phyloP scores from a whole-genome alignment of 2,329 filamentous ascomycete genomes.

The Grosmannia huntii region DNA sequence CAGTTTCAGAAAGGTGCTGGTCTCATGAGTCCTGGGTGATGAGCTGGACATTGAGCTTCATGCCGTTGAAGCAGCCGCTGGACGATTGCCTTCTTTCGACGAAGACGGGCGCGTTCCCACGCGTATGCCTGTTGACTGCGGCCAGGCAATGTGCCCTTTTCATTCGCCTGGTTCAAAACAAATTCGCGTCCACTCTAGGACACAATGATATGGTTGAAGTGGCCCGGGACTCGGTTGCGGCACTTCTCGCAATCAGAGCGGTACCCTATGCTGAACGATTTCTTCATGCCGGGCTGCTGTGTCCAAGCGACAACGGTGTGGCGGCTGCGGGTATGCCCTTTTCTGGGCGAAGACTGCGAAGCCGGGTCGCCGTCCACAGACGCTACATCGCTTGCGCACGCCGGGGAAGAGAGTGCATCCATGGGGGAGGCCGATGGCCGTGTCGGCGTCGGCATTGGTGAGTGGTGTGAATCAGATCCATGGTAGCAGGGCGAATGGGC shows the following conservation, averaged over 20 bases:
- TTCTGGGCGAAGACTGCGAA: conserved; percentile 32
- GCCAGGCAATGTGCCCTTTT: neutral
- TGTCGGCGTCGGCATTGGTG: neutral
- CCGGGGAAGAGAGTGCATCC: neutral
- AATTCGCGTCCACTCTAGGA: conserved; percentile 27
- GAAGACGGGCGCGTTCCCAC: neutral
- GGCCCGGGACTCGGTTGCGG: conserved; percentile 58
- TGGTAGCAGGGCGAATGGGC: neutral
- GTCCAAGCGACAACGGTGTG: conserved; percentile 51
- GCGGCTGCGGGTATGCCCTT: conserved; percentile 44
- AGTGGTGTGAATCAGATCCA: neutral
- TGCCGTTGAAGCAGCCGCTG: neutral
- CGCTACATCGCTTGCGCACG: neutral
- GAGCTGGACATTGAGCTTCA: neutral
- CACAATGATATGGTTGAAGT: conserved; percentile 69
- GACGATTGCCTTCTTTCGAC: neutral
- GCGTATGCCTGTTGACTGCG: neutral
- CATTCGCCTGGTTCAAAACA: neutral
- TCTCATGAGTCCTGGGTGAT: neutral
- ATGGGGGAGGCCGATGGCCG: conserved; percentile 9
- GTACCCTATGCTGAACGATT: conserved; percentile 66
- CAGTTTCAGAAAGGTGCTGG: too few relatives aligned
- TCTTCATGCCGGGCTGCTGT: conserved; percentile 50
- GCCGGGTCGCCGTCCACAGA: conserved; percentile 4
- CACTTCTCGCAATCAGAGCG: conserved; percentile 70